phyloP scores from a whole-genome alignment of 305 asterid genomes.

The Striga hermonthica region DNA sequence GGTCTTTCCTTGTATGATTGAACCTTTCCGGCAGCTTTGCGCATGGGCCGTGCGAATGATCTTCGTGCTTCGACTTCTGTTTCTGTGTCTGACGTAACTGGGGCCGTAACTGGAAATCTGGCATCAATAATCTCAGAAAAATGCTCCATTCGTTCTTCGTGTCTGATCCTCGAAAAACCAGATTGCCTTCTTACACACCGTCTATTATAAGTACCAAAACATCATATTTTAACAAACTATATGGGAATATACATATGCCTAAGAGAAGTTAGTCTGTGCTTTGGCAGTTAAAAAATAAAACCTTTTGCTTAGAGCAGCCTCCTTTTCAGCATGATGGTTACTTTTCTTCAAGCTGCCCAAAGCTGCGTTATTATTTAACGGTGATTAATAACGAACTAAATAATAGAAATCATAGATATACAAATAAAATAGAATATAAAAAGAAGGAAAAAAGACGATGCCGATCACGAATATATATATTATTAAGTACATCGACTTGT shows the following conservation, averaged over 20 bases:
- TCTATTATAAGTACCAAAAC: slow-evolving; percentile 36
- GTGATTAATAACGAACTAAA: too few relatives aligned
- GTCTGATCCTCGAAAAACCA: slow-evolving; percentile 36
- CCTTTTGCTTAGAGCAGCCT: slow-evolving; percentile 65
- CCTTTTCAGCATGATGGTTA: slow-evolving; percentile 48
- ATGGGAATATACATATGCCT: too few relatives aligned
- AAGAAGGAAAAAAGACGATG: too few relatives aligned
- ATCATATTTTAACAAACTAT: not conserved
- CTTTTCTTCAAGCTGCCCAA: slow-evolving; percentile 49
- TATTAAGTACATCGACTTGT: slow-evolving; percentile 64
- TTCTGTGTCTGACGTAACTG: not conserved
- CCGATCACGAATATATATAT: too few relatives aligned
- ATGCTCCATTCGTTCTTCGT: slow-evolving; percentile 43
- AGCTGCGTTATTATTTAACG: slow-evolving; percentile 46
- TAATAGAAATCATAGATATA: too few relatives aligned
- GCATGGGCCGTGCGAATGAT: slow-evolving; percentile 49
- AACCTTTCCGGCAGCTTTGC: slow-evolving; percentile 69
- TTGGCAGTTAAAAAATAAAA: slow-evolving; percentile 12
- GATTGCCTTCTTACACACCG: slow-evolving; percentile 71
- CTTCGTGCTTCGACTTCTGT: slow-evolving; percentile 38
- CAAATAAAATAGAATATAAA: too few relatives aligned
- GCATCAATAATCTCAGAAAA: slow-evolving; percentile 53
- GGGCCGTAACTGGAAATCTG: slow-evolving; percentile 29
- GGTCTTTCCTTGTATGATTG: slow-evolving; percentile 72
- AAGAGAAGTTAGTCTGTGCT: too few relatives aligned